phyloP scores from a whole-genome alignment of 129 eudicot species.

The Tagetes patula region DNA sequence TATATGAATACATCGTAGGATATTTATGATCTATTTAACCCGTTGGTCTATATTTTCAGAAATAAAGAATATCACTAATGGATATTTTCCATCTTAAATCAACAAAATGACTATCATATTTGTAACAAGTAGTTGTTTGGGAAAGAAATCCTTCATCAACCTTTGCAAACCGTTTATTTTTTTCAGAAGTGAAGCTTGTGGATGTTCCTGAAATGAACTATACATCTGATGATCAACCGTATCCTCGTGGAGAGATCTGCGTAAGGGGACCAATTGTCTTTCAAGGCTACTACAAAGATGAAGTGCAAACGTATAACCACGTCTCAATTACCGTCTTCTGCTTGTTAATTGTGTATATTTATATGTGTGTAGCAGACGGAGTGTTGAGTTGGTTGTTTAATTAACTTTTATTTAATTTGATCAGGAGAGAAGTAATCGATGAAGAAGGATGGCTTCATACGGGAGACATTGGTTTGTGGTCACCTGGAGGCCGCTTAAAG shows the following conservation, averaged over 20 bases:
- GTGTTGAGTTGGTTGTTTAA: slow-evolving; percentile 20
- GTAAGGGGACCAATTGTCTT: slow-evolving; percentile 83
- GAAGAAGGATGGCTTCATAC: slow-evolving; percentile 97
- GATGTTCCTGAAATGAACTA: slow-evolving; percentile 96
- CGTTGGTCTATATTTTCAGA: not conserved
- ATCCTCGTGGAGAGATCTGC: slow-evolving; percentile 95
- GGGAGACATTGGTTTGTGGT: slow-evolving; percentile 91
- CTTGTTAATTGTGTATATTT: slow-evolving; percentile 1
- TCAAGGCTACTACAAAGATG: slow-evolving; percentile 86
- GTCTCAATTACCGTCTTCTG: slow-evolving; percentile 10
- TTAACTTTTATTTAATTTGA: slow-evolving; percentile 22
- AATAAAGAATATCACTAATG: not conserved
- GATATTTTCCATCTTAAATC: not conserved
- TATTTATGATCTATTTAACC: not conserved
- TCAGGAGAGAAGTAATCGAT: slow-evolving; percentile 82
- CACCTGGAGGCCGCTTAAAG: slow-evolving; percentile 81
- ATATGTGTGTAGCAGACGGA: not conserved
- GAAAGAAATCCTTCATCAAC: not conserved
- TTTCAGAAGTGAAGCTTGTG: slow-evolving; percentile 76
- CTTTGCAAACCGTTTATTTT: not conserved
- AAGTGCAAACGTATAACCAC: slow-evolving; percentile 67
- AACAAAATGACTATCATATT: not conserved
- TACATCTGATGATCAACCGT: slow-evolving; percentile 73
- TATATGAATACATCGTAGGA: not conserved
- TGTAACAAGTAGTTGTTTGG: not conserved